Conservation (phyloP, 23 red algal genomes). For the Gracilariopsis chorda region DNA sequence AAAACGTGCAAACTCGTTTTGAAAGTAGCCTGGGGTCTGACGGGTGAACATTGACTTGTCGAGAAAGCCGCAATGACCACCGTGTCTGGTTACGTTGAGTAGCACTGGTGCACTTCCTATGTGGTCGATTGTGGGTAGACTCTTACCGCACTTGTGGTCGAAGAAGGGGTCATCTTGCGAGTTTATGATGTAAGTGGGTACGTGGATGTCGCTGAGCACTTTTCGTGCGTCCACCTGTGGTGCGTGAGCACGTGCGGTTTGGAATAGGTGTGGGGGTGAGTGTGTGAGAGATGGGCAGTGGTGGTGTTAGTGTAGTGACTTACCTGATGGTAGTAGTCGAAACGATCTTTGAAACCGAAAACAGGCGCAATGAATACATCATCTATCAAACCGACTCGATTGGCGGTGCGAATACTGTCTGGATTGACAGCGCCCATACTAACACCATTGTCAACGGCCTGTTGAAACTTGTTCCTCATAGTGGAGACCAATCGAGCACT, state of each 20-base stretch:
- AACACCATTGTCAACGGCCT: slow-evolving; percentile 1
- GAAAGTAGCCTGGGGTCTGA: slow-evolving; percentile 31
- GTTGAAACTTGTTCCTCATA: slow-evolving; percentile 53
- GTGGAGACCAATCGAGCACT: slow-evolving; percentile 50
- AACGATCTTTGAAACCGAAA: slow-evolving; percentile 80
- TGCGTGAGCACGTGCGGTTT: neutral
- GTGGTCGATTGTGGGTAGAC: slow-evolving; percentile 54
- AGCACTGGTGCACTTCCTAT: slow-evolving; percentile 61
- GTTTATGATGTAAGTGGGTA: slow-evolving; percentile 71
- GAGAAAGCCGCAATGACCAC: slow-evolving; percentile 94
- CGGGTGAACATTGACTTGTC: neutral
- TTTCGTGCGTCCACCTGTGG: slow-evolving; percentile 36
- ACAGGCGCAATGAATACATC: slow-evolving; percentile 81
- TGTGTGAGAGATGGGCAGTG: neutral
- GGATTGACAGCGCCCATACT: slow-evolving; percentile 28
- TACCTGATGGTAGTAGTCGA: slow-evolving; percentile 84
- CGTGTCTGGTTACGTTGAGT: slow-evolving; percentile 54
- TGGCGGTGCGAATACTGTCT: slow-evolving; percentile 12
- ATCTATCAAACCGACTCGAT: slow-evolving; percentile 84
- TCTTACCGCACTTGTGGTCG: slow-evolving; percentile 1
- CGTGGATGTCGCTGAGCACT: slow-evolving; percentile 56
- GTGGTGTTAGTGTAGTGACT: neutral
- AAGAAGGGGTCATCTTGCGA: slow-evolving; percentile 89
- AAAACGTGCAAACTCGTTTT: slow-evolving; percentile 62
- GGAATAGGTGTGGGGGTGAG: neutral